Evolutionary conservation across 2,329 filamentous ascomycete genomes (phyloP).

Genomic region (Verticillium longisporum): DNA sequence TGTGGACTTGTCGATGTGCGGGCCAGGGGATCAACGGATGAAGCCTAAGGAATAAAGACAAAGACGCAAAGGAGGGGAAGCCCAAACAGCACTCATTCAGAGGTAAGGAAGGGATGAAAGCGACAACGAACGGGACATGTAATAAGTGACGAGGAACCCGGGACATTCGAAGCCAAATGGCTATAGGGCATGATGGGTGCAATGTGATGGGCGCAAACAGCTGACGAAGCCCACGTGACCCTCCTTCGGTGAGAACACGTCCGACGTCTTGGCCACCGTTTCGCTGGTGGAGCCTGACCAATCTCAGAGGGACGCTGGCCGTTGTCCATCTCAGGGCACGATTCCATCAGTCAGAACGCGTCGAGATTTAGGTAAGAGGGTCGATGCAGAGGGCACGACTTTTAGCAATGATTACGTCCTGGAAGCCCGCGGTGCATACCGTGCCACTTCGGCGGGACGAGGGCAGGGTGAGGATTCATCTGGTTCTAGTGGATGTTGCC

Average conservation of each 20-base stretch:
- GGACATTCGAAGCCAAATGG: not conserved
- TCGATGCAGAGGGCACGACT: not conserved
- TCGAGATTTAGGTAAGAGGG: not conserved
- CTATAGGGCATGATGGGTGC: not conserved
- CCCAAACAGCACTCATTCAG: not conserved
- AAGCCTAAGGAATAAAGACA: not conserved
- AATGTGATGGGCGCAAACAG: not conserved
- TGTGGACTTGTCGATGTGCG: not conserved
- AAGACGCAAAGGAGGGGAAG: not conserved
- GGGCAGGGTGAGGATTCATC: not conserved
- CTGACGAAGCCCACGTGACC: not conserved
- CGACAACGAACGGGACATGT: not conserved
- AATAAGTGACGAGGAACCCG: not conserved
- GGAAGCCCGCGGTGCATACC: not conserved
- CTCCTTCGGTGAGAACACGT: not conserved
- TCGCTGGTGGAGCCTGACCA: constrained; percentile 1
- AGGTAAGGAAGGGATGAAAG: not conserved
- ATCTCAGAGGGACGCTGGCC: not conserved
- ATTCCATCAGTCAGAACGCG: not conserved
- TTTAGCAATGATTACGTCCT: not conserved
- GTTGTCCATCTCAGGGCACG: not conserved
- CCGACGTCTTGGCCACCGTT: constrained; percentile 1
- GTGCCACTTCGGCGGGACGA: not conserved
- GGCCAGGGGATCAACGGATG: not conserved
- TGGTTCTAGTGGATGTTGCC: not conserved